Conservation (phyloP, 345 rosid species). For the Raphanus raphanistrum region DNA sequence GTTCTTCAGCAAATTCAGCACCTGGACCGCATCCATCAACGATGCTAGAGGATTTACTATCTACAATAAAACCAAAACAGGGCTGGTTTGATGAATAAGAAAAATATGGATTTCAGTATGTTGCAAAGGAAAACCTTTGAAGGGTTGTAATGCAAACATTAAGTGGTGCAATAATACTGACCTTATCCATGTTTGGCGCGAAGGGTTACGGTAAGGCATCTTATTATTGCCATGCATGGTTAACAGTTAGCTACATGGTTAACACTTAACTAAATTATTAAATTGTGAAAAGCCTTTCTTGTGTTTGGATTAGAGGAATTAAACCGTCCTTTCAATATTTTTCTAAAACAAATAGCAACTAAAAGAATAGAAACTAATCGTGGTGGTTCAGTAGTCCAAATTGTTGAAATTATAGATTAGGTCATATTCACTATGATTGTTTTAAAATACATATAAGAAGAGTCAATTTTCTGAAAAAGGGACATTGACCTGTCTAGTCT, state of each 20-base stretch:
- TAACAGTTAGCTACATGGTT: background rate
- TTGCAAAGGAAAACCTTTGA: background rate
- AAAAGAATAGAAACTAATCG: background rate
- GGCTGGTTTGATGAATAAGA: background rate
- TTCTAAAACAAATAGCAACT: background rate
- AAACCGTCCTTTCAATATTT: background rate
- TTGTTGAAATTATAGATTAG: background rate
- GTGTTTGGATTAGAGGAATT: background rate
- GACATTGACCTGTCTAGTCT: background rate
- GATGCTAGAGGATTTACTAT: slow-evolving; percentile 96
- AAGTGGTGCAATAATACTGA: slow-evolving; percentile 34
- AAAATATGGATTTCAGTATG: background rate
- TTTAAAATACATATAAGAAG: background rate
- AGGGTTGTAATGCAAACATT: background rate
- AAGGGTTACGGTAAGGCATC: slow-evolving; percentile 86
- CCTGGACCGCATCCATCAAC: slow-evolving; percentile 94
- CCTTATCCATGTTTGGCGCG: slow-evolving; percentile 93
- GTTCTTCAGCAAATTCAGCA: slow-evolving; percentile 88
- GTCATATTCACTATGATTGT: background rate
- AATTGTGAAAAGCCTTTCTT: background rate
- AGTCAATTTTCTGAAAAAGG: background rate
- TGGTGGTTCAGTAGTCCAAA: background rate
- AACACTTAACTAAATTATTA: background rate
- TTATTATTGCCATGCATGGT: slow-evolving; percentile 43
- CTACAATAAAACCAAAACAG: slow-evolving; percentile 45